A percentile compares a stretch with the other conserved stretches of the same genome.
Evolutionary conservation across 306 rosid species (phyloP).

Genomic region (Citrullus mucosospermus): DNA sequence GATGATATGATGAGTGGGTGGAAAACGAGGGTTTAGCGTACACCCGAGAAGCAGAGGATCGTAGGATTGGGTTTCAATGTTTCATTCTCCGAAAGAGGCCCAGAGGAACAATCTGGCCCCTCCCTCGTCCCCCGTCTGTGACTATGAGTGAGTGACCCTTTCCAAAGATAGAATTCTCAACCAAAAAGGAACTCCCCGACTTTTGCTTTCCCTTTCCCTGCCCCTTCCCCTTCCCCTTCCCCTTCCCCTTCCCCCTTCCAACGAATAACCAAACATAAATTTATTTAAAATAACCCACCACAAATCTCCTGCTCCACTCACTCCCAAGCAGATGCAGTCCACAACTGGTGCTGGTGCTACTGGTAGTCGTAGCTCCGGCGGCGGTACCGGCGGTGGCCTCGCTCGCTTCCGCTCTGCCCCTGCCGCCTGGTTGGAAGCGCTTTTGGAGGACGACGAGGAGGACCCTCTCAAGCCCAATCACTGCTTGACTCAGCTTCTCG

Average conservation of each 20-base stretch:
- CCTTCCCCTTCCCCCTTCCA: not conserved
- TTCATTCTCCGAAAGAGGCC: not conserved
- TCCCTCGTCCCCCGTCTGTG: not conserved
- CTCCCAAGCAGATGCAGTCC: conserved; percentile 47
- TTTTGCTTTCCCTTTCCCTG: not conserved
- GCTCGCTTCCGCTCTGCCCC: conserved; percentile 68
- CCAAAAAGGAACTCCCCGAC: not conserved
- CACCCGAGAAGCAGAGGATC: not conserved
- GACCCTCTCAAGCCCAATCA: conserved; percentile 38
- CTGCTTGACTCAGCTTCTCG: conserved; percentile 63
- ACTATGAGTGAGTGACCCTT: not conserved
- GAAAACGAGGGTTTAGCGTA: not conserved
- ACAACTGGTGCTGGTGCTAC: conserved; percentile 20
- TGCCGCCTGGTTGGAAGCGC: conserved; percentile 69
- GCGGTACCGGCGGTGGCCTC: conserved; percentile 17
- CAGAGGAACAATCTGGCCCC: conserved; percentile 4
- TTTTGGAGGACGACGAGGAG: conserved; percentile 44
- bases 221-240: too few species aligned
- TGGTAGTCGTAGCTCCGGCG: conserved; percentile 16
- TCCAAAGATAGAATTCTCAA: not conserved
- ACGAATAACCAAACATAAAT: not conserved
- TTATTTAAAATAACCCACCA: not conserved
- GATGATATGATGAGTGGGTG: not conserved
- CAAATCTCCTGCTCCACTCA: not conserved
- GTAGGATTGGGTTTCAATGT: not conserved